phyloP scores from a whole-genome alignment of 305 asterid genomes.

The Rubia balearica region DNA sequence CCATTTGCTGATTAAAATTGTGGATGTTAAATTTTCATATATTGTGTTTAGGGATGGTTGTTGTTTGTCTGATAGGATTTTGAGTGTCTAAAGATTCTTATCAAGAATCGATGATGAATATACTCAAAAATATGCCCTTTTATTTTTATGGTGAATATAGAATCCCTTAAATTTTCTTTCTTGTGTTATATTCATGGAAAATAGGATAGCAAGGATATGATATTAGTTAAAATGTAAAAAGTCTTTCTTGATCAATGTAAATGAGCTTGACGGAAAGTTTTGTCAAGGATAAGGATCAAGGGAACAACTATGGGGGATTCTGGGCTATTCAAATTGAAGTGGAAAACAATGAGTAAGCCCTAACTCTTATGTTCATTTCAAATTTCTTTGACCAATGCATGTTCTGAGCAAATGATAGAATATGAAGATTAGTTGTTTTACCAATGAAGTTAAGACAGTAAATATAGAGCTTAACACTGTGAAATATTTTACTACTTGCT shows the following conservation, averaged over 20 bases:
- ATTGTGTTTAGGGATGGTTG: not conserved
- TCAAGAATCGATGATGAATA: not conserved
- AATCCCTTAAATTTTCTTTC: too few species aligned
- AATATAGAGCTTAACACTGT: not conserved
- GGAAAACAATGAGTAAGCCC: slow-evolving; percentile 51
- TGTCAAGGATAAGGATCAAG: slow-evolving; percentile 64
- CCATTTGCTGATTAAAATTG: not conserved
- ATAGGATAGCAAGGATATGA: too few species aligned
- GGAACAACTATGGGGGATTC: slow-evolving; percentile 94
- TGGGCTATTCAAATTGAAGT: slow-evolving; percentile 83
- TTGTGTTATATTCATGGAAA: too few species aligned
- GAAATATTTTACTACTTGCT: not conserved
- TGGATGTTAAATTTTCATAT: not conserved
- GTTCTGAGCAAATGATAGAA: not conserved
- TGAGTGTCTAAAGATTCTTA: not conserved
- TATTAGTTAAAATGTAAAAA: too few species aligned
- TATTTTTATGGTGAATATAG: too few species aligned
- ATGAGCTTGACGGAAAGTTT: slow-evolving; percentile 69
- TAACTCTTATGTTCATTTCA: slow-evolving; percentile 18
- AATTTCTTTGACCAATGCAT: not conserved
- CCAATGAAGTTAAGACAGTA: not conserved
- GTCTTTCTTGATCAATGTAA: too few species aligned
- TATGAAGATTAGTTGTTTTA: not conserved
- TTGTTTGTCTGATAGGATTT: not conserved
- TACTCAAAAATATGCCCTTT: too few species aligned